phyloP scores from a whole-genome alignment of 2,329 filamentous ascomycete species.

The Neocucurbitaria cava region DNA sequence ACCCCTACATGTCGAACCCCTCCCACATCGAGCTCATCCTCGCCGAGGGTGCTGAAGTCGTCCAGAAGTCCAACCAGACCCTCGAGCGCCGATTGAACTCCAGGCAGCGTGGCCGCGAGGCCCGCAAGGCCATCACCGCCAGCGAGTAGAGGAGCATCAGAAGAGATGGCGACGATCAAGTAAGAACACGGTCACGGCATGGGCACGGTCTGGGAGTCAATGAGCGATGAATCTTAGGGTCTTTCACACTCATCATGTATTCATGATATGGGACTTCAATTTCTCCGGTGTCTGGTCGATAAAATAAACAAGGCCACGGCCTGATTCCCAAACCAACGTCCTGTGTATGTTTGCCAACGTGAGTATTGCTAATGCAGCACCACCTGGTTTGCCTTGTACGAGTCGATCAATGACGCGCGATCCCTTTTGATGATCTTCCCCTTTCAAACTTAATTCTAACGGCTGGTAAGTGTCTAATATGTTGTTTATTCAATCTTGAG shows the following conservation, averaged over 20 bases:
- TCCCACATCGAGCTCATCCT: slow-evolving; percentile 99
- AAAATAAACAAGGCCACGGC: slow-evolving; percentile 45
- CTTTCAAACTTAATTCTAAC: background rate
- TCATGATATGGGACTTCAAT: slow-evolving; percentile 48
- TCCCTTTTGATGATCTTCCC: background rate
- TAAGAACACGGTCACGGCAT: slow-evolving; percentile 41
- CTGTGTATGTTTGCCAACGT: background rate
- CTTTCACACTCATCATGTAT: slow-evolving; percentile 48
- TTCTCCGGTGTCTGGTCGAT: slow-evolving; percentile 48
- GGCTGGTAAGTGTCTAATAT: background rate
- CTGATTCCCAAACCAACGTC: slow-evolving; percentile 35
- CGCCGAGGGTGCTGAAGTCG: slow-evolving; percentile 94
- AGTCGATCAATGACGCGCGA: background rate
- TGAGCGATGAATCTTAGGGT: slow-evolving; percentile 50
- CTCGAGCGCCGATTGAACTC: slow-evolving; percentile 78
- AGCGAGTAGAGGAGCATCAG: slow-evolving; percentile 45
- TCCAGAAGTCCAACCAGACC: slow-evolving; percentile 83
- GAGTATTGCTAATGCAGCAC: background rate
- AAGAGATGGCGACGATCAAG: slow-evolving; percentile 24
- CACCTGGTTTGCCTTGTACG: background rate
- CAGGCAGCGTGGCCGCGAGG: slow-evolving; percentile 83
- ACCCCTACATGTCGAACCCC: slow-evolving; percentile 99
- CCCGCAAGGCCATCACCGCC: slow-evolving; percentile 67
- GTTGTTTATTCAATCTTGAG: too few species aligned
- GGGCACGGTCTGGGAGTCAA: slow-evolving; percentile 49